phyloP scores from a whole-genome alignment of 768 basidiomycete genomes.

The Termitomyces sp. region DNA sequence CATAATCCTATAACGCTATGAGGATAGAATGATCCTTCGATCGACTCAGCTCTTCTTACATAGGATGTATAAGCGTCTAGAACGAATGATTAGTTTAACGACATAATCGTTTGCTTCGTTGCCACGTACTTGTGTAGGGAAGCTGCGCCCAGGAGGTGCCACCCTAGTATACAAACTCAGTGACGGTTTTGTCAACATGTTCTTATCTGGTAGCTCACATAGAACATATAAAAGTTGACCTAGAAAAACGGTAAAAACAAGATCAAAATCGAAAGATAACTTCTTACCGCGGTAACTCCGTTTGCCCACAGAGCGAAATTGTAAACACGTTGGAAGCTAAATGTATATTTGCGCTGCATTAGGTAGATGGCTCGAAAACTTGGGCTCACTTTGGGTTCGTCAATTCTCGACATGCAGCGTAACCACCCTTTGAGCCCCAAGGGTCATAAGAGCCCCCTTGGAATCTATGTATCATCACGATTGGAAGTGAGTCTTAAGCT shows the following conservation, averaged over 20 bases:
- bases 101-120: too few species aligned
- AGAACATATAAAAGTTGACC: constrained; percentile 17
- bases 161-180: constrained; percentile 4
- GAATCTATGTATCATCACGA: constrained; percentile 2
- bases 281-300: constrained; percentile 14
- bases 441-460: constrained; percentile 14
- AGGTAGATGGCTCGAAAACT: neutral
- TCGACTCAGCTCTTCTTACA: neutral
- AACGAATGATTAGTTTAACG: neutral
- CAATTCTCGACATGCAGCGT: constrained; percentile 11
- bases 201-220: neutral
- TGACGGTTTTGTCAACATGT: neutral
- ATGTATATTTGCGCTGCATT: neutral
- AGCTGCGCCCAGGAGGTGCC: constrained; percentile 16
- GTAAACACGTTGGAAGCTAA: constrained; percentile 15
- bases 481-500: too few species aligned
- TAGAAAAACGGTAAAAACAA: neutral
- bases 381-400: constrained; percentile 13
- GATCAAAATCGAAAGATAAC: neutral
- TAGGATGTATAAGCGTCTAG: constrained; percentile 16
- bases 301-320: constrained; percentile 17
- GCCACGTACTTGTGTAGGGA: constrained; percentile 12
- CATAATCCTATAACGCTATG: constrained; percentile 13
- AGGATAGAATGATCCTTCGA: neutral
- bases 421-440: constrained; percentile 13